Base-by-base conservation (phyloP, 2,329 filamentous ascomycete genomes). In the Fusarium pseudograminearum region DNA sequence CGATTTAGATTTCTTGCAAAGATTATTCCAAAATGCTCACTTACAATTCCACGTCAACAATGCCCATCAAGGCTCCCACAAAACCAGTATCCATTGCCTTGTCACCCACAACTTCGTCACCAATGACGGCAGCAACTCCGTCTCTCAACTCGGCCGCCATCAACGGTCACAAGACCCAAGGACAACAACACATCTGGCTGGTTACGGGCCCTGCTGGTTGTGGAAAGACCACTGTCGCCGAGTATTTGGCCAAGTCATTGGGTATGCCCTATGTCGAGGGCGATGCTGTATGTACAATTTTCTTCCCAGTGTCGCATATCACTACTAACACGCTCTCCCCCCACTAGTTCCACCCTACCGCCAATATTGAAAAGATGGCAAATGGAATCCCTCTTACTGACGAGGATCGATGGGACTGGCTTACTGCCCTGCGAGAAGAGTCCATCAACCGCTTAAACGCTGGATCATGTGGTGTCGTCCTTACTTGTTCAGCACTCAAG, bases 351-450 rank as follows among this genome's bases (percentile, higher is more conserved):
- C 92, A 94, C 71, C 89, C 93, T 1, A 82, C 86, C 33, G 85
- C 91, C 75, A 98, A 95, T 81, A 90, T 94, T 73, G 90, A 94
- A 57, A 99, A 98, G 82, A 99, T 99, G 96, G 86, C 87, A 76
- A 86, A 86, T 72, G 93, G 93, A 72, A 90, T 89, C 59, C 94
- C 96, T 4, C 86, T 99, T 36, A 97, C 92, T 58, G 96, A 99
- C 77, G 91, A 90, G 63, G 96, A 99, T 81, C 91, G 96, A 69
- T 98, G 96, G 96, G 95, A 98, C 83, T 99, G 96, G 96, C 89
- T 99, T 69, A 93, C 91, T 47, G 85, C 85, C 15, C 86, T 96
- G 16, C 91, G 93, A 68, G 87, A 93, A 70, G 90, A 90, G 75
- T 88, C 89, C 9, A 83, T 90, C 57, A 80, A 81, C 55, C 83